Base-by-base conservation (phyloP, 306 rosid species). In the Cucurbita argyrosperma region DNA sequence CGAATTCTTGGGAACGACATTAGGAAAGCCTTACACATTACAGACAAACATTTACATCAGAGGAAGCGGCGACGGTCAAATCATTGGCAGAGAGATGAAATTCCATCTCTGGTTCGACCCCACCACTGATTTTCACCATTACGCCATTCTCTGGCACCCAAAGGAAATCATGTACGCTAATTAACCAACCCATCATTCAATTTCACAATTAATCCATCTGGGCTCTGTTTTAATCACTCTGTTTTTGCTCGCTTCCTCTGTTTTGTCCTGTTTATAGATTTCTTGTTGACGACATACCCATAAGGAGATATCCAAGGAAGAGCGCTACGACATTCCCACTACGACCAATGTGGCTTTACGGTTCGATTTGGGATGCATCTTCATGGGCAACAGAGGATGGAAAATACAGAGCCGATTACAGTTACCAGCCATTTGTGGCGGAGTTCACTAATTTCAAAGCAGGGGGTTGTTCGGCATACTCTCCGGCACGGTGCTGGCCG, bases 341-440 rank as follows among this genome's bases (percentile, higher is more conserved):
- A 0, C 82, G 97, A 57, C 99, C 99, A 84, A 90, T 94, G 97
- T 94, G 99, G 99, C 62, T 91, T 0, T 90, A 94, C 74, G 99
- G 99, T 37, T 94, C 99, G 58, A 94, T 94, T 59, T 94, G 99
- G 97, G 99, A 94, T 73, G 99, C 99, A 6, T 94, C 99, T 30
- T 89, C 99, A 9, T 94, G 99, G 99, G 99, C 99, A 16, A 94
- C 97, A 3, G 98, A 90, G 73, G 96, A 94, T 84, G 99, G 99
- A 1, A 94, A 91, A 68, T 94, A 94, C 88, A 94, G 86, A 83
- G 98, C 95, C 35, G 96, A 94, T 77, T 94, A 94, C 6, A 90
- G 63, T 55, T 94, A 91, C 80, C 97, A 94, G 70, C 99, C 97
- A 35, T 94, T 94, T 81, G 88, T 89, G 67, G 99, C 99, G 4